Percentiles rank a stretch among this genome's conserved stretches.
These are phyloP conservation scores for Aspergillus caelatus DNA, from an alignment of 2,329 filamentous ascomycete genomes.

Conservation along the genomic window DNA sequence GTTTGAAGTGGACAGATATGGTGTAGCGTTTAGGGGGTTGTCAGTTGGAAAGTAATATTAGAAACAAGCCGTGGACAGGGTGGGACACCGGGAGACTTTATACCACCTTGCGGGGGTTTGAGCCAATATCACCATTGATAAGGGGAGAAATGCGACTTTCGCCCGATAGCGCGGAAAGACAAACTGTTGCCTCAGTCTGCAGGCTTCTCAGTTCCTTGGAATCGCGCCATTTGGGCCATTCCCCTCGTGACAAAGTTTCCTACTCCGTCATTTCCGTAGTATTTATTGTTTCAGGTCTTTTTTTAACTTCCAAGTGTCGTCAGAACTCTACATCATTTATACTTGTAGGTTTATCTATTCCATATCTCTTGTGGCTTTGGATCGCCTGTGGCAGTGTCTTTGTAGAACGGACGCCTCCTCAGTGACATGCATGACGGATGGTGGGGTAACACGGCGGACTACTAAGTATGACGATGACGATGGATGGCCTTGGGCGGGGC, in stretches of 20 bases:
- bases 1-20: conserved; percentile 4
- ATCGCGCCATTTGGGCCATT: conserved; percentile 4
- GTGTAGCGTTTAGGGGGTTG: background rate
- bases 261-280: conserved; percentile 5
- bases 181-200: conserved; percentile 1
- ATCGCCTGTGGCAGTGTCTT: background rate
- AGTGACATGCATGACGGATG: conserved; percentile 5
- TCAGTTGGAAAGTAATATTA: background rate
- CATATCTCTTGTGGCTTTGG: background rate
- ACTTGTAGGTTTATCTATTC: background rate
- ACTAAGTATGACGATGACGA: background rate
- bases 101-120: conserved; percentile 15
- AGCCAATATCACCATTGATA: conserved; percentile 14
- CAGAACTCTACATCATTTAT: background rate
- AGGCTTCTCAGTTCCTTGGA: conserved; percentile 1
- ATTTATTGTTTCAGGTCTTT: background rate
- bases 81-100: conserved; percentile 16
- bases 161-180: conserved; percentile 4
- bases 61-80: conserved; percentile 3
- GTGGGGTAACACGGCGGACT: conserved; percentile 2
- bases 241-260: conserved; percentile 6
- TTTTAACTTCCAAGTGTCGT: background rate
- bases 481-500: conserved; percentile 4
- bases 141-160: conserved; percentile 2
- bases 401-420: background rate